Evolutionary conservation across 1,284 basidiomycete genomes (phyloP), one percentile per base, ranked within the genome.

Genomic region (Ceratobasidium sp.): DNA sequence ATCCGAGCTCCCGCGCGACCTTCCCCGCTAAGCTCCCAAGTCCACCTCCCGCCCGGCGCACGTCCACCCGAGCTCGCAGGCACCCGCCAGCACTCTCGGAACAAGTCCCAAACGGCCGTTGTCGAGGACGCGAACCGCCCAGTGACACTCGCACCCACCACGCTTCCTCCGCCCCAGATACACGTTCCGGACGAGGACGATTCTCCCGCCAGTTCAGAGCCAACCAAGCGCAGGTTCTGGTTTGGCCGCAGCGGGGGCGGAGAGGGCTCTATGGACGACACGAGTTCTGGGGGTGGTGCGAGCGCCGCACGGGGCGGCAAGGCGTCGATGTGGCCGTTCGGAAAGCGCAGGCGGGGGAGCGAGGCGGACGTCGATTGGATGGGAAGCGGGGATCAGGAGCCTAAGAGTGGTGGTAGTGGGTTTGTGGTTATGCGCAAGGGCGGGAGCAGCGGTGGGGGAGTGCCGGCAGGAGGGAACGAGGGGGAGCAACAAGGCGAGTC

Each of bases 31-130:
- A 53, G 52, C 13, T 55, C 70, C 38, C 42, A 57, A 20, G 17
- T 68, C 3, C 47, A 49, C 15, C 52, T 69, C 12, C 73, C 55
- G 31, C 69, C 50, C 3, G 54, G 64, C 2, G 50, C 55, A 31
- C 57, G 45, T 56, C 69, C 71, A 8, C 64, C 60, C n/a, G 67
- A 55, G 12, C 43, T 64, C 17, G 57, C 70, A 3, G 67, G 52
- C 32, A 34, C 62, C 17, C 40, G 58, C 6, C 45, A n/a, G 6
- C 88, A 90, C 75, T 79, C 85, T 34, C 85, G 91, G 35, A 91
- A 86, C n/a, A 87, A 87, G 79, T 91, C 89, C 27, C 91, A 93
- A 75, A 88, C 87, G 4, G 91, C 91, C 0, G 85, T 93, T 71
- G 86, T 93, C 29, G 89, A 90, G 76, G 81, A 89, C 75, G 80